phyloP scores from a whole-genome alignment of 2,329 filamentous ascomycete species.

The Clarireedia sp. region DNA sequence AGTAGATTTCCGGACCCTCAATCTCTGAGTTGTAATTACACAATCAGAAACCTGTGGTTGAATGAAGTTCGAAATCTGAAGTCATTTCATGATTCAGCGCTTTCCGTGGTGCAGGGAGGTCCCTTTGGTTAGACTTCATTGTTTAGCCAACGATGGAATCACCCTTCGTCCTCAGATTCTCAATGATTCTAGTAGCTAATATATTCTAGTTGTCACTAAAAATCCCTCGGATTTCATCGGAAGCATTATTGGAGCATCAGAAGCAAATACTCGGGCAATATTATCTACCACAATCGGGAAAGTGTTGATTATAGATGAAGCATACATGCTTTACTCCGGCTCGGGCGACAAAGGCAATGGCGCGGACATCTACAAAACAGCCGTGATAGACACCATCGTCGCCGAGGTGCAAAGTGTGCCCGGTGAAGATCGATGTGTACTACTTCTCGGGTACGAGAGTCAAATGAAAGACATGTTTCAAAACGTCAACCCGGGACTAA shows the following conservation, averaged over 20 bases:
- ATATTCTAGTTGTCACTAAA: conserved; percentile 53
- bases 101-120: too few species aligned
- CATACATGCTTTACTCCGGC: conserved; percentile 54
- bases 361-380: conserved; percentile 47
- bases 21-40: too few species aligned
- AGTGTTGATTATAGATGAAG: conserved; percentile 73
- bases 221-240: conserved; percentile 70
- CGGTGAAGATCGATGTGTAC: conserved; percentile 64
- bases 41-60: too few species aligned
- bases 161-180: not conserved
- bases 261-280: conserved; percentile 65
- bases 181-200: not conserved
- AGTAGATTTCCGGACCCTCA: too few species aligned
- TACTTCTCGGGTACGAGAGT: conserved; percentile 62
- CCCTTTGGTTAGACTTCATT: too few species aligned
- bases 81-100: too few species aligned
- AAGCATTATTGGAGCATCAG: conserved; percentile 53
- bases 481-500: conserved; percentile 64
- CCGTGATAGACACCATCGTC: conserved; percentile 67
- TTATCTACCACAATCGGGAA: conserved; percentile 60
- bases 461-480: conserved; percentile 66
- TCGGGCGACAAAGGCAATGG: conserved; percentile 21
- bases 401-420: conserved; percentile 60
- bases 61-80: too few species aligned
- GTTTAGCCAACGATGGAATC: not conserved